Base-by-base conservation (phyloP, 176 grass and related monocot genomes). In the Elymus sibiricus region DNA sequence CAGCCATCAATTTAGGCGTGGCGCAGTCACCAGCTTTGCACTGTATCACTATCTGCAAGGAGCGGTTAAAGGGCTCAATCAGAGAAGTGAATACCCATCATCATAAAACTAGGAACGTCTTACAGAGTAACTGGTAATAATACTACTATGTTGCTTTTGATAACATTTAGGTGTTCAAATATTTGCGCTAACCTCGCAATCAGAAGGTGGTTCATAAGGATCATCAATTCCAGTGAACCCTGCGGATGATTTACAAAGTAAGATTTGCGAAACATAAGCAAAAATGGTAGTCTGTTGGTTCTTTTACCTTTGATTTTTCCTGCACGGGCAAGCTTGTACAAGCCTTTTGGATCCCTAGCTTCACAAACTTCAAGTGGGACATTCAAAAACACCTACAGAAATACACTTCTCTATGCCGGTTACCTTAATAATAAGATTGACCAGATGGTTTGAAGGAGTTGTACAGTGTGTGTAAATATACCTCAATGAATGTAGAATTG, bases 141-240 rank as follows among this genome's bases (percentile, higher is more conserved):
- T 37, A 72, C 69, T 35, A 61, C 37, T 25, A 74, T 13, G 13
- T 77, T 70, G 11, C 8, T 65, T 74, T 74, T 47, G 40, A 47
- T 47, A 27, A 8, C 19, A 78, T 3, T 84, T 4, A 42, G 5
- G 5, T 9, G 21, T 59, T 42, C 3, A 73, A 70, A 86, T 16
- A 55, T 34, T 77, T 87, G 0, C 0, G 12, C 73, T 83, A 87
- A 95, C 95, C 95, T 98, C 89, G 38, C 89, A 95, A 62, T 95
- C 90, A 15, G 80, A 84, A 34, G 95, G 95, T 68, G 89, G 65
- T 80, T 98, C 93, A 37, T 95, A 98, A 66, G 95, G 95, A 86
- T 95, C 93, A 83, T 98, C 91, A 61, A 98, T 95, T 82, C 93
- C 89, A 65, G 93, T 95, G 83, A 95, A 98, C 58, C 95, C 93